A percentile compares a stretch with the other conserved stretches of the same genome.
Evolutionary conservation across 164 flowering plant genomes (phyloP).

Genomic region (Piper longum): DNA sequence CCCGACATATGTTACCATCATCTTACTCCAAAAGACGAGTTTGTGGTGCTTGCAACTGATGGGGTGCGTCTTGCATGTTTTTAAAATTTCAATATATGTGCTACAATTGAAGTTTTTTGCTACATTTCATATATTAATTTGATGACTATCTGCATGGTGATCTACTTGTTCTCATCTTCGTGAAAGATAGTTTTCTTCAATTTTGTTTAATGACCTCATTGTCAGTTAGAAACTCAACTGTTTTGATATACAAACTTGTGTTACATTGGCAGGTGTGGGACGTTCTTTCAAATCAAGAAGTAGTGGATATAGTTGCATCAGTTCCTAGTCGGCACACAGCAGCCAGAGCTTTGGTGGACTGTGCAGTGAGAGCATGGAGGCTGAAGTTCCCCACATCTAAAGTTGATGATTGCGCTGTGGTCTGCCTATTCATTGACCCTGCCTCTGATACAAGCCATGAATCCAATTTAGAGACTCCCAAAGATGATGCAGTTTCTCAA

Average conservation of each 20-base stretch:
- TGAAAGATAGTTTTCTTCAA: no score
- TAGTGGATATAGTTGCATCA: slow-evolving; percentile 59
- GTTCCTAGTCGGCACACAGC: slow-evolving; percentile 61
- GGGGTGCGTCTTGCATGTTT: slow-evolving; percentile 33
- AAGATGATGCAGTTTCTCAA: neutral
- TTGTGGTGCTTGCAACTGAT: slow-evolving; percentile 55
- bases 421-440: slow-evolving; percentile 52
- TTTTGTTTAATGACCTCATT: no score
- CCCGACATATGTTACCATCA: slow-evolving; percentile 48
- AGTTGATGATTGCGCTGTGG: slow-evolving; percentile 69
- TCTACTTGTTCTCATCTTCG: neutral
- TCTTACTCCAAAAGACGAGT: slow-evolving; percentile 44
- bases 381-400: slow-evolving; percentile 72
- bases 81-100: neutral
- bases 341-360: slow-evolving; percentile 70
- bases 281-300: slow-evolving; percentile 72
- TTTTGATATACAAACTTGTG: no score
- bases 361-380: slow-evolving; percentile 69
- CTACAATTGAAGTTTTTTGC: neutral
- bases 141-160: neutral
- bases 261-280: slow-evolving; percentile 52
- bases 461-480: neutral
- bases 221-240: neutral
- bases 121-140: no score
- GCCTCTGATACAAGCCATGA: neutral